Conservation (phyloP, 768 basidiomycete genomes). For the Rickenella mellea region DNA sequence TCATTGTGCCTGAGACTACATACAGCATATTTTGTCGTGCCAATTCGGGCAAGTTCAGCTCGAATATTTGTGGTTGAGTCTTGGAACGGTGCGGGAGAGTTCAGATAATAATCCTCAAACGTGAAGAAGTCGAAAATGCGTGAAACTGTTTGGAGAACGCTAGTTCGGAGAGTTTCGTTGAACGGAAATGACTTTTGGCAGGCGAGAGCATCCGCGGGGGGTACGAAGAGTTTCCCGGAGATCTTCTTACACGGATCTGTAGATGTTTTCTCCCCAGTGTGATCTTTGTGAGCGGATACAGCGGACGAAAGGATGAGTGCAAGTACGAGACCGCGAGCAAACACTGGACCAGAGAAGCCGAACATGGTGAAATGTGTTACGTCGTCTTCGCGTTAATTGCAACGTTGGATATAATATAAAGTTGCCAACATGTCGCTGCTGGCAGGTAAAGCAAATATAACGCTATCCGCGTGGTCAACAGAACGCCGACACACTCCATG, state of each 20-base stretch:
- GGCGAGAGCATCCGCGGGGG: constrained; percentile 23
- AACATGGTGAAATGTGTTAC: too few species aligned
- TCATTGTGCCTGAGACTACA: neutral
- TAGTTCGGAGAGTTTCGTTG: constrained; percentile 27
- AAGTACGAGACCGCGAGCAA: too few species aligned
- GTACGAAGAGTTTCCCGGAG: constrained; percentile 31
- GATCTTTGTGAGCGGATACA: too few species aligned
- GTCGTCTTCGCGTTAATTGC: too few species aligned
- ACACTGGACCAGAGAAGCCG: too few species aligned
- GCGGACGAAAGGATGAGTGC: too few species aligned
- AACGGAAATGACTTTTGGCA: constrained; percentile 26
- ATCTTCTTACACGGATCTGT: constrained; percentile 26
- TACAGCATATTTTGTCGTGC: constrained; percentile 7
- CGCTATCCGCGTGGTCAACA: too few species aligned
- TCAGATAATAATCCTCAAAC: constrained; percentile 27
- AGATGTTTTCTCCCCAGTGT: too few species aligned
- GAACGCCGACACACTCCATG: too few species aligned
- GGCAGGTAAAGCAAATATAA: too few species aligned
- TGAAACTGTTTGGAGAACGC: constrained; percentile 23
- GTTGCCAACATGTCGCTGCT: too few species aligned
- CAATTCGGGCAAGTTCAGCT: constrained; percentile 11
- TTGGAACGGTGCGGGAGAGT: constrained; percentile 27
- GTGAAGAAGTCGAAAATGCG: constrained; percentile 30
- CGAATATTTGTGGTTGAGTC: constrained; percentile 12
- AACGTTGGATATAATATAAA: too few species aligned